Base-by-base conservation (phyloP, 495 filamentous ascomycete genomes). In the Aspergillus baeticus region DNA sequence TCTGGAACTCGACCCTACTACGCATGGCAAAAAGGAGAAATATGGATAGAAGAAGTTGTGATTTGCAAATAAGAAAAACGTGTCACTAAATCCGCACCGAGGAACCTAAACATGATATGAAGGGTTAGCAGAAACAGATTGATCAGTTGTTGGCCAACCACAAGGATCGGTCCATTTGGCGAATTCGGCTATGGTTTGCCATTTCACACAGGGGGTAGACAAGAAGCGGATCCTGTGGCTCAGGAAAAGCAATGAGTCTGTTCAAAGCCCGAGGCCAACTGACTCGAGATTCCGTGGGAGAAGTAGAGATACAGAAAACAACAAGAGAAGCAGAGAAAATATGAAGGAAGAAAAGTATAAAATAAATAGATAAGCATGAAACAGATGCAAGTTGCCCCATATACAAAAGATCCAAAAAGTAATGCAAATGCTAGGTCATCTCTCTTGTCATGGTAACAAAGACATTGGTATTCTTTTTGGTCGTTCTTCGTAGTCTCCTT, bases 361-460 rank as follows among this genome's bases (percentile, higher is more conserved):
- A 56, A 45, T 54, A 47, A 46, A 49, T 29, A 29, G 8, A 22
- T 36, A 65, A 65, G 66, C 63, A 71, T 68, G 67, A 75, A 69
- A 66, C 60, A 29, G 54, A 75, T 72, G 69, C 69, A 64, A 65
- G 62, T 65, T 64, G 62, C 69, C 66, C 69, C 68, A 69, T 71
- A 63, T 70, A 72, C 66, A 72, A 70, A 75, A 61, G 57, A 65
- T 63, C 64, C 66, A 70, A 67, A 67, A 61, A 69, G 63, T 56
- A 64, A 73, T 76, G 73, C 73, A 76, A 71, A 69, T 76, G 71
- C 71, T 71, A 57, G 67, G 73, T 76, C 71, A 70, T 74, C 61
- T 69, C 66, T 73, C 68, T 68, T 67, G 64, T 66, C 65, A 57
- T 63, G 20, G 53, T 64, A 56, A 62, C 62, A 68, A 62, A 65